Percentiles rank a stretch among this genome's conserved stretches.
Conservation (phyloP, 2,329 filamentous ascomycete species). For the Ceratocystis ficicola region DNA sequence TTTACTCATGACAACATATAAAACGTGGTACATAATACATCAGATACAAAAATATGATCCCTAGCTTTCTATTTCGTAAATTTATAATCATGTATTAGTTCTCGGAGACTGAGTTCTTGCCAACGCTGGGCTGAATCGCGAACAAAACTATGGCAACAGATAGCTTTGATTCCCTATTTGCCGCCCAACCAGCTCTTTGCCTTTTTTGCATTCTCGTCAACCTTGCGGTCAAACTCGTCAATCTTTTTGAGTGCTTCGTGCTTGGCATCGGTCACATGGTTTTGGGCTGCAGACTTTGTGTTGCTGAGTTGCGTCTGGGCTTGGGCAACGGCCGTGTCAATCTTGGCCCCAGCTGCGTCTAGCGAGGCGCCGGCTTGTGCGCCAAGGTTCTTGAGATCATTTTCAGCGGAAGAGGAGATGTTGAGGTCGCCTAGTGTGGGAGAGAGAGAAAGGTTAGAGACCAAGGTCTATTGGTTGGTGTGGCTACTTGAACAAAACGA, state of each 20-base stretch:
- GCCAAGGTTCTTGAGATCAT: conserved; percentile 42
- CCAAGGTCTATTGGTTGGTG: background rate
- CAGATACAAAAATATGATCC: background rate
- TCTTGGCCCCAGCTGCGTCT: conserved; percentile 47
- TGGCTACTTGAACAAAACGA: too few relatives aligned
- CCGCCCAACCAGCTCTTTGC: conserved; percentile 86
- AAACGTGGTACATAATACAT: background rate
- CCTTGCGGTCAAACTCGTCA: conserved; percentile 70
- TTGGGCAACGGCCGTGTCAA: conserved; percentile 35
- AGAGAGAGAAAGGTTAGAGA: background rate
- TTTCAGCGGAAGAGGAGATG: conserved; percentile 53
- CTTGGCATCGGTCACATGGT: conserved; percentile 50
- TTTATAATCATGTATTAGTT: background rate
- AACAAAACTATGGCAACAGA: background rate
- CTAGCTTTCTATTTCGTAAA: background rate
- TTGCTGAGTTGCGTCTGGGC: conserved; percentile 50
- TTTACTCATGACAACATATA: background rate
- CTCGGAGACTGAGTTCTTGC: background rate
- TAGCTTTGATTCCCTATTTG: conserved; percentile 30
- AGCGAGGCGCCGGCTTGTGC: conserved; percentile 48
- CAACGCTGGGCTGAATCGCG: background rate
- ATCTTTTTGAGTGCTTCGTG: conserved; percentile 58
- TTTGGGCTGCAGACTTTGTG: conserved; percentile 48
- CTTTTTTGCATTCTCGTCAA: conserved; percentile 65
- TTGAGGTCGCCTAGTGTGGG: conserved; percentile 58